These are phyloP conservation scores for Amborella trichopoda DNA, from an alignment of 164 flowering plant genomes.

Conservation along the genomic window DNA sequence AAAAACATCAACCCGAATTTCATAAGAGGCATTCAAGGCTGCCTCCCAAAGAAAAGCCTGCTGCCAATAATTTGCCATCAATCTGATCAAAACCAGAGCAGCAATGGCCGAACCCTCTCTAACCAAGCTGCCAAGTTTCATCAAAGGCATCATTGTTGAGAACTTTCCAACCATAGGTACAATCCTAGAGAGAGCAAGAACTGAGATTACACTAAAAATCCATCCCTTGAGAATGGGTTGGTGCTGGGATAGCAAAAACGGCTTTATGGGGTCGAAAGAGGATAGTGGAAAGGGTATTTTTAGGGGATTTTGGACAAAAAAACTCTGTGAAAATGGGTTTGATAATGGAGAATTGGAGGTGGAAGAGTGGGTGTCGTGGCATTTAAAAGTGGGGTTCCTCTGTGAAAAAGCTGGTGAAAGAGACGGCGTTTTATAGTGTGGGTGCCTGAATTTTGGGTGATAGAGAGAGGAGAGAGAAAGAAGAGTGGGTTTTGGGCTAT, in stretches of 20 bases:
- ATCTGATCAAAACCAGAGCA: constrained; percentile 29
- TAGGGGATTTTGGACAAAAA: background rate
- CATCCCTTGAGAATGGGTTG: constrained; percentile 60
- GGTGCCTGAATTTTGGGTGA: no score
- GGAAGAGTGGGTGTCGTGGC: no score
- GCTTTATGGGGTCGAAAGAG: constrained; percentile 23
- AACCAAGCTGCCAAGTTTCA: constrained; percentile 11
- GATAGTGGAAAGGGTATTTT: constrained; percentile 13
- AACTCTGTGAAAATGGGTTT: no score
- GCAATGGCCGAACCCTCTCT: constrained; percentile 37
- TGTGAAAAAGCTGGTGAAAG: no score
- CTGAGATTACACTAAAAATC: constrained; percentile 68
- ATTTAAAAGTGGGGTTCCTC: no score
- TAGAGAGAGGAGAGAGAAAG: no score
- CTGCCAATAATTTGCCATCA: constrained; percentile 53
- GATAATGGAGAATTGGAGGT: no score
- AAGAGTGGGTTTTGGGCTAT: no score
- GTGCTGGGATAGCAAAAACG: constrained; percentile 50
- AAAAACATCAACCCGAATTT: constrained; percentile 50
- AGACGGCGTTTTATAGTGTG: no score
- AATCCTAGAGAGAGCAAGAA: constrained; percentile 47
- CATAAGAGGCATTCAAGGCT: constrained; percentile 38
- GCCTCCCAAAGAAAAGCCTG: constrained; percentile 90
- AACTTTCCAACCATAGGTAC: constrained; percentile 47
- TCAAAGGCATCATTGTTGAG: constrained; percentile 14